Conservation (phyloP, 441 rosid species). For the Hypseocharis bilobata region DNA sequence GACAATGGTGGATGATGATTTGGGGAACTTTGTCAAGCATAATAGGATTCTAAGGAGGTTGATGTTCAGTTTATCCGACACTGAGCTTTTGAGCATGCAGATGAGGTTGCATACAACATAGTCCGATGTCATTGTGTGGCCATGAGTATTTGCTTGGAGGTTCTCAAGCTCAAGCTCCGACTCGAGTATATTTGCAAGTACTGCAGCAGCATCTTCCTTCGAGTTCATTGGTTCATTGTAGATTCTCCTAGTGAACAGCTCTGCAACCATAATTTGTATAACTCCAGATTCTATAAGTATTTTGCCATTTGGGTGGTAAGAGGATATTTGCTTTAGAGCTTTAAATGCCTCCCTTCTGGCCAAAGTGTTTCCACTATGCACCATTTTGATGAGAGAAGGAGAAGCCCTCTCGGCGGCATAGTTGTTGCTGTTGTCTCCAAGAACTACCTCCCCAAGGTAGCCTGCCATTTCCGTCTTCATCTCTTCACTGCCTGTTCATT, state of each 20-base stretch:
- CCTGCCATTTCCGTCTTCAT: constrained; percentile 58
- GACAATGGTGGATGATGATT: constrained; percentile 41
- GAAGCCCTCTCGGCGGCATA: constrained; percentile 63
- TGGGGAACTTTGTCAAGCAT: constrained; percentile 52
- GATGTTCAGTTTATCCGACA: constrained; percentile 59
- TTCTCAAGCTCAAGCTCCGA: constrained; percentile 53
- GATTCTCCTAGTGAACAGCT: constrained; percentile 51
- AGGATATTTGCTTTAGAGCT: constrained; percentile 58
- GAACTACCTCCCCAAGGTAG: constrained; percentile 55
- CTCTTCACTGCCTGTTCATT: constrained; percentile 50
- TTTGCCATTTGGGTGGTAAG: constrained; percentile 49
- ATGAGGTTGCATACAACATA: constrained; percentile 54
- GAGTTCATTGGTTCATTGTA: constrained; percentile 52
- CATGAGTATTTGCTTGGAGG: constrained; percentile 48
- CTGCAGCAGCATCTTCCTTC: constrained; percentile 55
- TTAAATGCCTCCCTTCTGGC: constrained; percentile 52
- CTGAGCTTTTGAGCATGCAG: constrained; percentile 59
- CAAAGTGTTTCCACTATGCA: constrained; percentile 43
- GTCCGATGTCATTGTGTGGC: constrained; percentile 59
- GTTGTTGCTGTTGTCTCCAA: constrained; percentile 49
- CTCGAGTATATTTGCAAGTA: constrained; percentile 69
- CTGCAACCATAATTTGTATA: constrained; percentile 53
- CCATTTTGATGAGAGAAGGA: constrained; percentile 53
- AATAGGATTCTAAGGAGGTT: constrained; percentile 58
- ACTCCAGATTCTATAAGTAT: constrained; percentile 52